Base-by-base conservation (phyloP, 495 filamentous ascomycete species). In the Trichodelitschia bisporula region DNA sequence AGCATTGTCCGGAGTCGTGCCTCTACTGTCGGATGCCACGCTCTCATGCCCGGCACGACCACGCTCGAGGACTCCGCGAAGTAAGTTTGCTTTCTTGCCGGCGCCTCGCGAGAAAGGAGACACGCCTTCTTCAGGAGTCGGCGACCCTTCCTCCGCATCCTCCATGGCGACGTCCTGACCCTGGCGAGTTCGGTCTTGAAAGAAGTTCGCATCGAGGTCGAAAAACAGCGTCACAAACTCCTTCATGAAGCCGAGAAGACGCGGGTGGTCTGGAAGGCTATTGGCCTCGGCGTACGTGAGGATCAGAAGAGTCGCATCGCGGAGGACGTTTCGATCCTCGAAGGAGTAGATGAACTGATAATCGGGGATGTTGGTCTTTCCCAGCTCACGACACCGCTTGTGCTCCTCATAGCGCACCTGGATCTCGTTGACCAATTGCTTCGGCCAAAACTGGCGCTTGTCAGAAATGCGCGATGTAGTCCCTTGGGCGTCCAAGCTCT, bases 401-500 rank as follows among this genome's bases (percentile, higher is more conserved):
- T 79, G 69, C 43, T 90, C 78, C 40, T 95, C 80, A 38, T 78
- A 72, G 46, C 77, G 89, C 23, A 69, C 72, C 42, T 78, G 73
- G 40, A 93, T 78, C 31, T 84, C 68, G 33, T 75, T 72, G 29
- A 78, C 69, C 3, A 95, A 63, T 33, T 74, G 69, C 55, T 93
- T 95, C 0, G 72, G 64, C 26, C 78, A 66, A 32, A 92, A 83
- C 32, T 77, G 70, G 28, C 79, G 78, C 58, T 92, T 92, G 53
- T 95, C 84, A 6, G 61, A 64, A 18, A 58, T 56, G 51, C 83
- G 90, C 39, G 72, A 71, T 20, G 72, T 70, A 36, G 90, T 77
- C 9, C 78, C 77, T 59, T 91, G 84, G 43, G 95, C 89, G 38
- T 99, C 89, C 29, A 99, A 64, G 51, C 80, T 91, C 52, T 72